A percentile compares a stretch with the other conserved stretches of the same genome.
Evolutionary conservation across 2,329 filamentous ascomycete species (phyloP).

Genomic region (Fusarium ambrosium): DNA sequence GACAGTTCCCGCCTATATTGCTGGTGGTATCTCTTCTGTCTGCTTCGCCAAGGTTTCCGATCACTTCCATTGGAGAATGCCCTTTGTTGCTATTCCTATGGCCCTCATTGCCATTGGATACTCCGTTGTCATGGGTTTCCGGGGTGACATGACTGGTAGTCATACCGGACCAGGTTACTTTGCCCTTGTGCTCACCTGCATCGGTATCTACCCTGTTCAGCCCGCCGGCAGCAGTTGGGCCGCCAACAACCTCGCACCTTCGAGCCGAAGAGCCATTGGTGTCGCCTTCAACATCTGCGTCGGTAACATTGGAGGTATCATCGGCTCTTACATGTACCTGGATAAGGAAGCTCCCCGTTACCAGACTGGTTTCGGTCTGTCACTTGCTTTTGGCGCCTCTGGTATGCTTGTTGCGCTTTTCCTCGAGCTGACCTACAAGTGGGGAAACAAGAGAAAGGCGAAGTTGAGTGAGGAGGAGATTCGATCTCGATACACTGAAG

Average conservation of each 20-base stretch:
- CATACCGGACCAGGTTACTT: neutral
- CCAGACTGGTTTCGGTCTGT: constrained; percentile 52
- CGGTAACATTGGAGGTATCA: constrained; percentile 56
- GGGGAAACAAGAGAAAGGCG: constrained; percentile 45
- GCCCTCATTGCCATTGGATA: neutral
- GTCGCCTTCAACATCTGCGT: constrained; percentile 50
- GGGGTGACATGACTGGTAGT: neutral
- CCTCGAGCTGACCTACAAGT: constrained; percentile 49
- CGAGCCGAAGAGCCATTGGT: constrained; percentile 53
- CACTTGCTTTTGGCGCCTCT: constrained; percentile 48
- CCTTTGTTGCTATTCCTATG: neutral
- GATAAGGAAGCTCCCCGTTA: constrained; percentile 53
- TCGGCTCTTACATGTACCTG: constrained; percentile 57
- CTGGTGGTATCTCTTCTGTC: neutral
- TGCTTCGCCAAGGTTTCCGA: neutral
- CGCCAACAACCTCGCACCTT: constrained; percentile 61
- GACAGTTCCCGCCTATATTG: neutral
- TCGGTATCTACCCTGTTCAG: neutral
- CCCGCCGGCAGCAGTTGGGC: neutral
- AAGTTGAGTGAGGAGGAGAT: constrained; percentile 45
- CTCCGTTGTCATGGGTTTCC: neutral
- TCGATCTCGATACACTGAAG: neutral
- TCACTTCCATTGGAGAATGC: neutral
- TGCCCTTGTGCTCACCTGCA: neutral
- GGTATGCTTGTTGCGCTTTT: constrained; percentile 49